Evolutionary conservation across 2,329 filamentous ascomycete species (phyloP).

Genomic region (Claviceps africana): DNA sequence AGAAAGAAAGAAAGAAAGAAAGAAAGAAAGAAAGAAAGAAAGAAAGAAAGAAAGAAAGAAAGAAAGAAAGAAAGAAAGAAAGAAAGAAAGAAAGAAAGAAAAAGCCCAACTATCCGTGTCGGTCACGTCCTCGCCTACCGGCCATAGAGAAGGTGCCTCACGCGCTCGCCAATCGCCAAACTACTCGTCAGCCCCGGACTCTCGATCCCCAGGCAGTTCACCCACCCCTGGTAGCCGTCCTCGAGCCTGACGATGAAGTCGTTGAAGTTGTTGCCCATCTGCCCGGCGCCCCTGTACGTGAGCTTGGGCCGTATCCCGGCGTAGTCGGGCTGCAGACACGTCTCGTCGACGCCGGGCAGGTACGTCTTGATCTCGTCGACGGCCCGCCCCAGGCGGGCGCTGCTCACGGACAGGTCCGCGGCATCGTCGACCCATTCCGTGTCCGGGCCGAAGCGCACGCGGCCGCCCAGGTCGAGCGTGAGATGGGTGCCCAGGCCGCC

Average conservation of each 20-base stretch:
- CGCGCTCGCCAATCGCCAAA: slow-evolving; percentile 72
- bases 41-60: no score
- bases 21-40: no score
- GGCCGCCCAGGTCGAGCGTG: slow-evolving; percentile 74
- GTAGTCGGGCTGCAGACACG: slow-evolving; percentile 64
- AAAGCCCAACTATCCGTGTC: not conserved
- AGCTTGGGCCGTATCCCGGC: slow-evolving; percentile 87
- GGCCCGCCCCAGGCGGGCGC: slow-evolving; percentile 48
- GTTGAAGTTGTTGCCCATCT: slow-evolving; percentile 53
- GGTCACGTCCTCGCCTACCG: not conserved
- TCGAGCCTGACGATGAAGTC: slow-evolving; percentile 76
- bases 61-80: no score
- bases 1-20: no score
- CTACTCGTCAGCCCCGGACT: slow-evolving; percentile 81
- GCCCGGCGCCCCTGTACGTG: slow-evolving; percentile 42
- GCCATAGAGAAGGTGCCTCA: slow-evolving; percentile 38
- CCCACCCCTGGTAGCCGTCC: slow-evolving; percentile 65
- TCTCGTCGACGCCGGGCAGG: slow-evolving; percentile 56
- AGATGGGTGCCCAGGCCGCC: slow-evolving; percentile 86
- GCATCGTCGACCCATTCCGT: slow-evolving; percentile 79
- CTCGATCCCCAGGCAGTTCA: slow-evolving; percentile 87
- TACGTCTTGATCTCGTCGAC: slow-evolving; percentile 65
- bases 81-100: not conserved
- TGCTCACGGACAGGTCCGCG: slow-evolving; percentile 53
- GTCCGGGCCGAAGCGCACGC: slow-evolving; percentile 84